Conservation (phyloP, 1,139 yeast genomes). For the Candida glucosophila region DNA sequence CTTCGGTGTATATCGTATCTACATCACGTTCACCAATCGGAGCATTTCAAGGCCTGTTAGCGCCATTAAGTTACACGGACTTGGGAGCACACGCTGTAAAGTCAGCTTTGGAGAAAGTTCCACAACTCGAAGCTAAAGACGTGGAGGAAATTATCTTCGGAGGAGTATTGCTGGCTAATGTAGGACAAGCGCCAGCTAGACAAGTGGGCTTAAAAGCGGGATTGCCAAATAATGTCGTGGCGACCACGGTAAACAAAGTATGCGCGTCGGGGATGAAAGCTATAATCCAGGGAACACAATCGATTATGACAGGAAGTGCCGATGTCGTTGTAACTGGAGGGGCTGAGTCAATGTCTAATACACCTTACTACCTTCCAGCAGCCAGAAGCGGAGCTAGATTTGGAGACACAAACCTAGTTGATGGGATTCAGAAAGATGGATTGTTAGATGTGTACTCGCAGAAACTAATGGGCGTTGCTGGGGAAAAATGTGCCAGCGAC, state of each 20-base stretch:
- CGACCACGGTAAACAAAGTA: slow-evolving; percentile 85
- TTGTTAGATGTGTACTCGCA: slow-evolving; percentile 77
- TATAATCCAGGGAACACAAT: slow-evolving; percentile 75
- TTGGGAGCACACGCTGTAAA: slow-evolving; percentile 83
- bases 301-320: slow-evolving; percentile 75
- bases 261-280: slow-evolving; percentile 93
- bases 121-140: slow-evolving; percentile 59
- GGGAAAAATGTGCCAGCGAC: slow-evolving; percentile 82
- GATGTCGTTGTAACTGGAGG: slow-evolving; percentile 91
- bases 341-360: slow-evolving; percentile 89
- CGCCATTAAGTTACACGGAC: slow-evolving; percentile 66
- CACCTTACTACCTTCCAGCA: slow-evolving; percentile 78
- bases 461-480: slow-evolving; percentile 85
- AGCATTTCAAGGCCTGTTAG: slow-evolving; percentile 69
- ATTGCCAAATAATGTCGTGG: slow-evolving; percentile 59
- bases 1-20: slow-evolving; percentile 67
- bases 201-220: slow-evolving; percentile 89
- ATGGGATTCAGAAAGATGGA: slow-evolving; percentile 83
- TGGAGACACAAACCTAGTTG: slow-evolving; percentile 67
- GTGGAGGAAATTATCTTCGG: slow-evolving; percentile 88
- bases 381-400: slow-evolving; percentile 79
- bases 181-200: slow-evolving; percentile 93
- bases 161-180: slow-evolving; percentile 78
- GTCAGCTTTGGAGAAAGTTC: slow-evolving; percentile 73
- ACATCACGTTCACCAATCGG: slow-evolving; percentile 90